Base-by-base conservation (phyloP, 2,329 filamentous ascomycete genomes). In the Leptographium flavum region DNA sequence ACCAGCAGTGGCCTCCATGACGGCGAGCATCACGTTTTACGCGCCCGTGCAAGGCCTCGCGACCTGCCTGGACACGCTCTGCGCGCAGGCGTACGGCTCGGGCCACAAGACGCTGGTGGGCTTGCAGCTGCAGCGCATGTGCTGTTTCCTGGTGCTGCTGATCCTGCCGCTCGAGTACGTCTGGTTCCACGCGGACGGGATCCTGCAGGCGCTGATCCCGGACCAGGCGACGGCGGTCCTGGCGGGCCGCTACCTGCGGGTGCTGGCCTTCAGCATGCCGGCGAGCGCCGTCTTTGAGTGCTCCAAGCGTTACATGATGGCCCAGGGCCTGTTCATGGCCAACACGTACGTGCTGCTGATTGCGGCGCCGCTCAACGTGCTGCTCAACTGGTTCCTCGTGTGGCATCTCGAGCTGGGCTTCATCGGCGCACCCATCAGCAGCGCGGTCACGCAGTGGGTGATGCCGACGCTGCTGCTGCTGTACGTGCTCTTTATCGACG, bases 21-120 rank as follows among this genome's bases (percentile, higher is more conserved):
- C 82, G 2, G 81, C 81, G 25, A 86, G 79, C 51, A 88, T 92
- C 53, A 83, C 76, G 14, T 85, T 82, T 47, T 81, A 83, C 55
- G 82, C 81, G 0, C 77, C 85, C 15, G 83, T 85, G 57, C 83
- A 87, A 57, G 83, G 87, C n/a, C 71, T 96, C 14, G 82, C 87
- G 1, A 96, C 90, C 5, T 86, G 82, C 51, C 69, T 96, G 32
- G 90, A 96, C 62, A 96, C 90, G 0, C 76, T 96, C 3, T 95
- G 90, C 60, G 78, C 90, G 0, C 90, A 96, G 62, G 90, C 92
- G 1, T 96, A 93, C 58, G 90, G 92, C 3, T 93, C 85, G 1
- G 90, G 90, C 0, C 83, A 83, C 59, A 93, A 83, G 58, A 83
- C 88, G 53, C 74, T 96, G 5, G 90, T 96, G 11, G 90, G 85